Evolutionary conservation across 2,329 filamentous ascomycete species (phyloP), one percentile per base, ranked within the genome.

Genomic region (Aaosphaeria arxii): DNA sequence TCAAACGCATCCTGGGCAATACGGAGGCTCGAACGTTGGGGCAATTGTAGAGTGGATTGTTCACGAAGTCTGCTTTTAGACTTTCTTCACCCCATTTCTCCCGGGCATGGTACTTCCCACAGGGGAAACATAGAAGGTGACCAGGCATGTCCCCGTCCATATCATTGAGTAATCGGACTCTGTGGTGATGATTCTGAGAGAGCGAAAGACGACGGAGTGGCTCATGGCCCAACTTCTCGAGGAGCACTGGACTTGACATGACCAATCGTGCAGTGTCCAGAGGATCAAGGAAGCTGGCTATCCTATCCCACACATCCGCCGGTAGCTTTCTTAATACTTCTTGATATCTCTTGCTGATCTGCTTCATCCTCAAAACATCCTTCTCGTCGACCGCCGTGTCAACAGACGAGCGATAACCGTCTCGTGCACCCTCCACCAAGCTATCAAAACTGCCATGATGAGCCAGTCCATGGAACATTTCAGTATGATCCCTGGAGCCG

Each of bases 71-170:
- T 1, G 77, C 74, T 52, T 76, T 75, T 11, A 83, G 61, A 11
- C 69, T 70, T 57, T 84, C 81, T 40, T 70, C 55, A 35, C 80
- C 80, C 32, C 71, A 70, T 43, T 75, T 67, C 0, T 69, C 75
- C 43, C 81, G 74, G 6, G 67, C 62, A 57, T 84, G 81, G 56
- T 77, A 83, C 44, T 60, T 67, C 9, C 62, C 73, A 59, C 81
- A 84, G 3, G 74, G 72, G 58, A 80, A 78, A 62, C 81, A 84
- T 42, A 82, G 71, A 11, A 84, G 70, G 54, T 83, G 78, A 31
- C 73, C 64, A 2, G 80, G 79, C 7, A 80, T 63, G 13, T 68
- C 52, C 28, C 63, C 54, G 51, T 83, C 78, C 52, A 82, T 66
- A 2, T 61, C 58, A 17, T 69, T 55, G 4, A 84, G 71, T 57